These are phyloP conservation scores for Suzukiozyma palmioleophila DNA, from an alignment of 1,139 yeast genomes.

Conservation along the genomic window DNA sequence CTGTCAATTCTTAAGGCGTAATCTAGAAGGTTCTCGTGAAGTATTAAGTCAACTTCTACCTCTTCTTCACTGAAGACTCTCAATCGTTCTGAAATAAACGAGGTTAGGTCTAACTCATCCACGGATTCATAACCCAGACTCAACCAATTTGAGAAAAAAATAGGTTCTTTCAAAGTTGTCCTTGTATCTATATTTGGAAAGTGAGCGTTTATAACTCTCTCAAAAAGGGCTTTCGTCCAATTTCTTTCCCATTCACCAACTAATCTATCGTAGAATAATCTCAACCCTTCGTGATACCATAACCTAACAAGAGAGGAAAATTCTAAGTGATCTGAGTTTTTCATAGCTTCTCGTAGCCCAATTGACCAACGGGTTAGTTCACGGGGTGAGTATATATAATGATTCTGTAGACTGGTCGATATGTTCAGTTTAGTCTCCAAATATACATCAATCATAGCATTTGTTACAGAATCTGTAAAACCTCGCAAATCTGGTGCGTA, in stretches of 20 bases:
- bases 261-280: conserved; percentile 74
- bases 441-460: conserved; percentile 68
- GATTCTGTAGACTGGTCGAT: conserved; percentile 35
- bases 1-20: conserved; percentile 79
- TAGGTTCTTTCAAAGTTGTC: conserved; percentile 42
- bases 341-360: conserved; percentile 64
- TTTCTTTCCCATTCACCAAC: conserved; percentile 43
- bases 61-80: conserved; percentile 76
- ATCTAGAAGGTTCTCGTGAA: conserved; percentile 70
- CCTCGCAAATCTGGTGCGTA: conserved; percentile 61
- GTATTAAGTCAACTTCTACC: conserved; percentile 53
- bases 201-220: conserved; percentile 25
- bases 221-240: conserved; percentile 50
- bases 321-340: conserved; percentile 28
- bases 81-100: conserved; percentile 62
- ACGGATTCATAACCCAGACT: conserved; percentile 61
- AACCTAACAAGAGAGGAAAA: conserved; percentile 51
- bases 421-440: conserved; percentile 38
- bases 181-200: conserved; percentile 48
- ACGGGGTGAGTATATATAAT: conserved; percentile 83
- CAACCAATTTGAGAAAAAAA: conserved; percentile 72
- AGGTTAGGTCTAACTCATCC: conserved; percentile 40
- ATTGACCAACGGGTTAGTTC: conserved; percentile 86
- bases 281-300: conserved; percentile 80
- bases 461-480: conserved; percentile 48